Evolutionary conservation across 2,329 filamentous ascomycete species (phyloP), one percentile per base, ranked within the genome.

Genomic region (Stemphylium beticola): DNA sequence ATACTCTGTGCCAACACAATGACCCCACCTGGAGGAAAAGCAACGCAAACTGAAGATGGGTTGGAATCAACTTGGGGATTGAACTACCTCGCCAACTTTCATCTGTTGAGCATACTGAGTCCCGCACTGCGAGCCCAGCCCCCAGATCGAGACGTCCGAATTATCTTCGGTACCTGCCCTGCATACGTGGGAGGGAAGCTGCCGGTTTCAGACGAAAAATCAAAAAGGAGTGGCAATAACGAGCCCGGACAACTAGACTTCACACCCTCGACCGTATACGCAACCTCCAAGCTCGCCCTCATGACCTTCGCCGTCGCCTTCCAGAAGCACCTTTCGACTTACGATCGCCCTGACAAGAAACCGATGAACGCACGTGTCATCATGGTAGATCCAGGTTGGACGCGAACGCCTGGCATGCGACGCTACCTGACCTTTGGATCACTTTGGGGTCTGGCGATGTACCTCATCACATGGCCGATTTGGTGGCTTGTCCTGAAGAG

Each of bases 31-130:
- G 90, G 87, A 1, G 81, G 83, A 4, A 77, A 80, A 60, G 80
- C 84, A 24, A 78, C 75, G 1, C 79, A 84, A 61, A 96, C 92
- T 0, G 77, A 81, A 5, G 92, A 97, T 69, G 92, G 92, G 0
- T 79, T 98, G 12, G 93, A 98, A 72, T 84, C 88, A 62, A 93
- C 90, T 57, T 98, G 93, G 93, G 92, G 92, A 78, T 82, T 98
- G 66, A 99, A 99, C 73, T 99, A 92, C 74, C 83, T 99, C 34
- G 89, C 92, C 60, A 98, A 97, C 75, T 98, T 97, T 78, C 96
- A 99, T 71, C 82, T 99, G 3, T 82, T 99, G 39, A 91, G 90
- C 61, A 96, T 99, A 26, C 82, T 99, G 32, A 95, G 89, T 65
- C 95, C 95, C 0, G 93, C 95, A 0, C 82, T 99, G 56, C 86